Evolutionary conservation across 2,329 filamentous ascomycete species (phyloP), one percentile per base, ranked within the genome.

Genomic region (Penicillium olsonii): DNA sequence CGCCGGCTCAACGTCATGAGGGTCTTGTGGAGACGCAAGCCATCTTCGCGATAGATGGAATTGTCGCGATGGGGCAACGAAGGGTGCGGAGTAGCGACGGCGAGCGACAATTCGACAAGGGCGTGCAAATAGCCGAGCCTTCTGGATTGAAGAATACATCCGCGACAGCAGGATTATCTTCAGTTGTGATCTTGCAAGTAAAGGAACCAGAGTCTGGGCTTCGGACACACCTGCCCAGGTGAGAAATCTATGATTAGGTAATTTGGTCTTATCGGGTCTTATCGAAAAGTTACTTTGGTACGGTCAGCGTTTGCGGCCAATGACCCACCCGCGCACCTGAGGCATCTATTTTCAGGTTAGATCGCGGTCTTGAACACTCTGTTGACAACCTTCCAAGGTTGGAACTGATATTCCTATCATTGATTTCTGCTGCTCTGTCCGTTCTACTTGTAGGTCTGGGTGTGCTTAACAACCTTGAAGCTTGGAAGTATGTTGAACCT

Each of bases 101-200:
- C 60, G 68, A 45, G 67, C 67, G 54, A 71, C 58, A 50, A 70
- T 61, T 50, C 69, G 68, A 57, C 68, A 70, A 43, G 68, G 67
- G 60, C 64, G 67, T 48, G 60, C 64, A 52, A 67, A 63, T 55
- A 69, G 64, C 59, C 67, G 60, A 56, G 56, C 60, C 52, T 61
- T 64, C 57, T 66, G 69, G 65, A 74, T 73, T 68, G 68, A 64
- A 58, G 60, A 54, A 66, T 64, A 66, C 65, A 69, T 68, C 62
- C 63, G 61, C 60, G 63, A 59, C 58, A 54, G 42, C 17, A 35
- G 15, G 4, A 35, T 10, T 50, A 60, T 61, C 63, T 51, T 65
- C 61, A 56, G 61, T 48, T 55, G 27, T 38, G 50, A 52, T 48
- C 38, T 51, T 45, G 43, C 42, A 37, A 53, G 37, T 42, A 34